Evolutionary conservation across 148 eudicot species (phyloP), one percentile per base, ranked within the genome.

Genomic region (Amaranthus cruentus): DNA sequence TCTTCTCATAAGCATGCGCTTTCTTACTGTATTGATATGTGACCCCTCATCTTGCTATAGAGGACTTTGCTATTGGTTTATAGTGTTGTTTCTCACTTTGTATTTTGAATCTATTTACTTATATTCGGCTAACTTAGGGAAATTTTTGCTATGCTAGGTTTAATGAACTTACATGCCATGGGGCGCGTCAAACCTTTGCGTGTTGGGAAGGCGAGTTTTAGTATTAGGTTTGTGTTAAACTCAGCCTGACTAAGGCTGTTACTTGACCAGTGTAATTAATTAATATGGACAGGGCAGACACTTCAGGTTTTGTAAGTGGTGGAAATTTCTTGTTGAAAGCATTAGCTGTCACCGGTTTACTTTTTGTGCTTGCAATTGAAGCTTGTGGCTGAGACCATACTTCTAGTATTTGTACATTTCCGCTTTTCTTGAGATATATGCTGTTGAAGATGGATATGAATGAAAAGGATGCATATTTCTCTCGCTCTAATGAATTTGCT

Each of bases 261-360:
- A 49, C 73, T 75, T 59, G 14, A 8, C 61, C 66, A 14, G 61
- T 60, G 69, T 48, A 71, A 76, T 47, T 6, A 13, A 57, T 46
- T 68, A 48, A 47, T 50, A 92, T 92, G 97, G 97, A 92, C 71
- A 80, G 97, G 62, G 71, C 85, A 3, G 96, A 90, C 81, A 92
- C 91, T 69, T 90, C 91, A 55, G 97, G 97, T 57, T 92, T 90
- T 65, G 93, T 90, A 18, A 92, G 97, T 75, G 91, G 96, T 61
- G 97, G 97, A 77, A 64, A 81, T 81, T 73, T 84, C 79, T 75
- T 77, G 59, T 75, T 72, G 59, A 78, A 76, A 72, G 64, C 66
- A 64, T 66, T 80, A 71, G 81, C 66, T 49, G 83, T 81, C 14
- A 71, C 71, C 58, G 78, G 71, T 75, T 78, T 70, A 74, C 78